Conservation (phyloP, 805 yeast species). For the Nakazawaea sp. region DNA sequence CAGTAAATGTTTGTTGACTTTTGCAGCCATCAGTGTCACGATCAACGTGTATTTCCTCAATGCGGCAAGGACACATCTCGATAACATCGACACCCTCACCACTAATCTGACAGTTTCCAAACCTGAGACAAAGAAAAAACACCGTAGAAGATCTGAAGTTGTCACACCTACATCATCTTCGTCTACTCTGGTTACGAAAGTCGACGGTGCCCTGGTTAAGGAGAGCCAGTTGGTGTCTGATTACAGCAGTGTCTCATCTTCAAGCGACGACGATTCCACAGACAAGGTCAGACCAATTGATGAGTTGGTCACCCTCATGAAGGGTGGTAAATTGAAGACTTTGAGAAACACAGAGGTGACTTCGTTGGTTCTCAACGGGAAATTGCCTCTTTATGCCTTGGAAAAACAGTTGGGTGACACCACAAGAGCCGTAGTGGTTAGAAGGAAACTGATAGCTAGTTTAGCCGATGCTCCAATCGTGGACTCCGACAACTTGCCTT, state of each 20-base stretch:
- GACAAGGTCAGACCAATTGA: slow-evolving; percentile 46
- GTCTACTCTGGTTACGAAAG: neutral
- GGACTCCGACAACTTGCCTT: slow-evolving; percentile 69
- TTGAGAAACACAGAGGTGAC: slow-evolving; percentile 71
- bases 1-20: slow-evolving; percentile 68
- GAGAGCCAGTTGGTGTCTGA: slow-evolving; percentile 24
- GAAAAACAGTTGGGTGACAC: slow-evolving; percentile 88
- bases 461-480: slow-evolving; percentile 78
- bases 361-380: slow-evolving; percentile 62
- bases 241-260: slow-evolving; percentile 22
- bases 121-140: slow-evolving; percentile 1
- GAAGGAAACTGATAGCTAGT: slow-evolving; percentile 87
- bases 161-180: too few species aligned
- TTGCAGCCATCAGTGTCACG: slow-evolving; percentile 67
- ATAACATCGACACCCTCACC: slow-evolving; percentile 15
- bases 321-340: slow-evolving; percentile 63
- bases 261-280: slow-evolving; percentile 18
- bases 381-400: slow-evolving; percentile 86
- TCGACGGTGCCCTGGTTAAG: slow-evolving; percentile 16
- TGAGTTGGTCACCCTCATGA: slow-evolving; percentile 53
- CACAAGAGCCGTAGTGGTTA: slow-evolving; percentile 86
- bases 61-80: slow-evolving; percentile 64
- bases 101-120: neutral
- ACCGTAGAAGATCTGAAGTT: slow-evolving; percentile 1
- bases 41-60: slow-evolving; percentile 82